These are phyloP conservation scores for Salvia splendens DNA, from an alignment of 257 asterid species.

Conservation along the genomic window DNA sequence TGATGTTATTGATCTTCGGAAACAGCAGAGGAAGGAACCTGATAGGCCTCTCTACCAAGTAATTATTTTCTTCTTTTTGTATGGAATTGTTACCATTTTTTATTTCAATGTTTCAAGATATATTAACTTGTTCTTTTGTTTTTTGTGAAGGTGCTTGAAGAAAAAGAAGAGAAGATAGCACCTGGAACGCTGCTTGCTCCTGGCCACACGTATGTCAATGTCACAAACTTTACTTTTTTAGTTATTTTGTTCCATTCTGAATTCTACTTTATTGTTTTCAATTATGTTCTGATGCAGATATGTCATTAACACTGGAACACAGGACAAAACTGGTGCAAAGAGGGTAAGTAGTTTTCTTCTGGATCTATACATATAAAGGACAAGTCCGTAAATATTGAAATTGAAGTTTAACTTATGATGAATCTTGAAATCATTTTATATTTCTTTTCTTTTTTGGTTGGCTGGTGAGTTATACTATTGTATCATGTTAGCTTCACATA, in stretches of 20 bases:
- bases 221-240: background rate
- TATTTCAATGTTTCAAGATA: background rate
- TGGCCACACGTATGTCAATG: conserved; percentile 66
- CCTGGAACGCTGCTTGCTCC: conserved; percentile 85
- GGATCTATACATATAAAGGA: background rate
- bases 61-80: conserved; percentile 1
- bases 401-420: background rate
- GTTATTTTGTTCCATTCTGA: background rate
- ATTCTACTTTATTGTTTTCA: conserved; percentile 13
- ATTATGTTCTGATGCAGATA: conserved; percentile 50
- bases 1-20: conserved; percentile 95
- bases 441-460: background rate
- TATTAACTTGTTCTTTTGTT: conserved; percentile 19
- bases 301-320: conserved; percentile 79
- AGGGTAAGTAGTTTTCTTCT: conserved; percentile 52
- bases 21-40: conserved; percentile 98
- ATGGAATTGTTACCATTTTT: background rate
- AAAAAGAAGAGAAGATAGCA: conserved; percentile 83
- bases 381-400: background rate
- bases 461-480: background rate
- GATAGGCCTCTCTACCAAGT: conserved; percentile 96
- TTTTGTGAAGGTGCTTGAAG: conserved; percentile 76
- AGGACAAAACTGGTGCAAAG: conserved; percentile 88
- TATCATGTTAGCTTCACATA: background rate
- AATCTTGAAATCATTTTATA: background rate